Evolutionary conservation across 225 moss, liverwort and hornwort genomes (phyloP).

Genomic region (Neckera pumila): DNA sequence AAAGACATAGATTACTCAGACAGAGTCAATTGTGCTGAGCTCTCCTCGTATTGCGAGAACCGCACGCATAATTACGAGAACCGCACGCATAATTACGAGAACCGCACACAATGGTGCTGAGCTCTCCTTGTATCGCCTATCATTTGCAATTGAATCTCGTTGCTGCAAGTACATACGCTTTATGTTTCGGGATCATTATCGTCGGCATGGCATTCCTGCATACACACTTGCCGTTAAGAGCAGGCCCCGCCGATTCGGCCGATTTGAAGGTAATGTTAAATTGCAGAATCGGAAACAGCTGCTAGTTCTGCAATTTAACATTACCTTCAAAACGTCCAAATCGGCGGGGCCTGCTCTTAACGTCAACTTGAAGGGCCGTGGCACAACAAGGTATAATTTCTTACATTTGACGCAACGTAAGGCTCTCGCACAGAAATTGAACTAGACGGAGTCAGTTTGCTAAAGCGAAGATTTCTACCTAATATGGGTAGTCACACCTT

Average conservation of each 20-base stretch:
- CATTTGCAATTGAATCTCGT: background rate
- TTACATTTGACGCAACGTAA: no score
- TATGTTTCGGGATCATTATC: background rate
- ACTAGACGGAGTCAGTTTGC: background rate
- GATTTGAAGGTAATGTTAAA: no score
- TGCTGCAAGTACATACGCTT: background rate
- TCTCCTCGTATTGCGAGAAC: slow-evolving; percentile 13
- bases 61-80: background rate
- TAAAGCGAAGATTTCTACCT: background rate
- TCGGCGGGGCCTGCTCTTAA: no score
- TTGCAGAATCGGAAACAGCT: no score
- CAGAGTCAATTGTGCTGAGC: background rate
- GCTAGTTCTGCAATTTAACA: no score
- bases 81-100: slow-evolving; percentile 3
- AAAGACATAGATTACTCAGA: background rate
- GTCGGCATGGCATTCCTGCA: background rate
- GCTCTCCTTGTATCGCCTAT: slow-evolving; percentile 4
- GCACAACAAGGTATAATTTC: no score
- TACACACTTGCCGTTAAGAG: no score
- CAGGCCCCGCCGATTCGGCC: no score
- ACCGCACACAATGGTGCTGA: slow-evolving; percentile 13
- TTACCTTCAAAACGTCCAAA: no score
- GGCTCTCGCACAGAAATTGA: background rate
- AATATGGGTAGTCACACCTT: no score
- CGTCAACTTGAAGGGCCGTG: background rate